These are phyloP conservation scores for Haematococcus sp. DNA, from an alignment of 139 green algal species.

Conservation along the genomic window DNA sequence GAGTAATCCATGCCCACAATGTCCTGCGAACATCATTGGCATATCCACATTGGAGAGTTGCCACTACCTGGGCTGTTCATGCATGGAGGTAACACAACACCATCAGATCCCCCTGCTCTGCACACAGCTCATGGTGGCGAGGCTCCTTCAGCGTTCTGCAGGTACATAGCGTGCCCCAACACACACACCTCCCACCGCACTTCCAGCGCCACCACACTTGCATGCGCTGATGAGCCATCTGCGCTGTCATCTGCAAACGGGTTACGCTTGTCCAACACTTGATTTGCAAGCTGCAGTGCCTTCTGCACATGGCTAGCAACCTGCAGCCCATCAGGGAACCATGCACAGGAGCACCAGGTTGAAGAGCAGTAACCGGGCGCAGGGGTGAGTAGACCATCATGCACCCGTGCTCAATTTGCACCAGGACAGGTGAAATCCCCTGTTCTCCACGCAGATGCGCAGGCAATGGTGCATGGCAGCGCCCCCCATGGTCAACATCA, in stretches of 20 bases:
- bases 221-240: background rate
- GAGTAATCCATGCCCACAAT: conserved; percentile 51
- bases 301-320: background rate
- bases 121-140: too few relatives aligned
- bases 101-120: too few relatives aligned
- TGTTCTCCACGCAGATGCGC: background rate
- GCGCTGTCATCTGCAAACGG: background rate
- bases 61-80: too few relatives aligned
- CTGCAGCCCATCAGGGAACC: too few relatives aligned
- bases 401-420: too few relatives aligned
- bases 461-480: background rate
- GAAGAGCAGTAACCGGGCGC: too few relatives aligned
- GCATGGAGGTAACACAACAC: too few relatives aligned
- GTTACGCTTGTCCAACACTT: conserved; percentile 13
- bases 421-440: background rate
- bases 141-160: background rate
- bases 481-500: background rate
- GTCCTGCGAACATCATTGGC: too few relatives aligned
- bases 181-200: conserved; percentile 17
- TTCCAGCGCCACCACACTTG: conserved; percentile 28
- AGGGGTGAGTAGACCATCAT: too few relatives aligned
- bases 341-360: too few relatives aligned
- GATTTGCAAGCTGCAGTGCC: conserved; percentile 1
- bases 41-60: too few relatives aligned
- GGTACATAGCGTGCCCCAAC: background rate